Evolutionary conservation across 2,329 filamentous ascomycete genomes (phyloP).

Genomic region (Fusarium aywerte): DNA sequence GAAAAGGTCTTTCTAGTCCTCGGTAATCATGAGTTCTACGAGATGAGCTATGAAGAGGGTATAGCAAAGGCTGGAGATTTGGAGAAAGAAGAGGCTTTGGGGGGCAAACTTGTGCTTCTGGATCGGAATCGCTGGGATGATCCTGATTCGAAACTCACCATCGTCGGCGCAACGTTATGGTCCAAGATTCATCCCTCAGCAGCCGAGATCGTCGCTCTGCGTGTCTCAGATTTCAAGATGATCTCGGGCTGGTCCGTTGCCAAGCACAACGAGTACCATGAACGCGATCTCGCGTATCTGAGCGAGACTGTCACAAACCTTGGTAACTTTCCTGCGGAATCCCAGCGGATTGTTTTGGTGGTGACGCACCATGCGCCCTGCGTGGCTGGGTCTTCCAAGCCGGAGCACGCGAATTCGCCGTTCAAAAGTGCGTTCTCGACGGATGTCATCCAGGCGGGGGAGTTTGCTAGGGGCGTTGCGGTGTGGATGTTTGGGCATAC

Average conservation of each 20-base stretch:
- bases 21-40: conserved; percentile 67
- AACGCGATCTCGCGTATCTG: conserved; percentile 63
- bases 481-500: conserved; percentile 63
- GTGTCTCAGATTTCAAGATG: conserved; percentile 64
- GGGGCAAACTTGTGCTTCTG: conserved; percentile 56
- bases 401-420: conserved; percentile 58
- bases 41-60: conserved; percentile 52
- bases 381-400: conserved; percentile 59
- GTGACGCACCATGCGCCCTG: conserved; percentile 69
- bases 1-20: conserved; percentile 60
- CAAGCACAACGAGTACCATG: conserved; percentile 61
- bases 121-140: conserved; percentile 56
- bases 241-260: conserved; percentile 64
- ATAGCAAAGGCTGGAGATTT: conserved; percentile 53
- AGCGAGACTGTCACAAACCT: conserved; percentile 50
- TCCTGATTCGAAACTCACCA: conserved; percentile 55
- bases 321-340: conserved; percentile 22
- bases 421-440: conserved; percentile 65
- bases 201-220: conserved; percentile 53
- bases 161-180: conserved; percentile 70
- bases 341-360: conserved; percentile 55
- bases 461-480: conserved; percentile 49
- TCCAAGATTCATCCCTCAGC: conserved; percentile 58
- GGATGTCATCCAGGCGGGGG: conserved; percentile 51
- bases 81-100: conserved; percentile 52